Percentiles rank a stretch among this genome's conserved stretches.
Conservation (phyloP, 75 land plant genomes). For the Pinus tabuliformis region DNA sequence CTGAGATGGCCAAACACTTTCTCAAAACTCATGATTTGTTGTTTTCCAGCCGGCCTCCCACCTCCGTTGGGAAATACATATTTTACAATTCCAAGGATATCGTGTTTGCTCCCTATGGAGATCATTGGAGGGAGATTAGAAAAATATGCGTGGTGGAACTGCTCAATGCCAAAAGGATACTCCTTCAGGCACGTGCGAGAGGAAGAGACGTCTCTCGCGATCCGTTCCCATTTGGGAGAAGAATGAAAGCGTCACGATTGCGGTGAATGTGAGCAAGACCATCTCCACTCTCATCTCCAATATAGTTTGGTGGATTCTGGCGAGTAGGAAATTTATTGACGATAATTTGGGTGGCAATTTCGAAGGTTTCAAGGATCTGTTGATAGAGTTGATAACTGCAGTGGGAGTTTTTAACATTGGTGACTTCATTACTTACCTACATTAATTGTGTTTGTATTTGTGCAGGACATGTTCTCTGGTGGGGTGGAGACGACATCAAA, state of each 20-base stretch:
- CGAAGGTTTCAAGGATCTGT: too few relatives aligned
- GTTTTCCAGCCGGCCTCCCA: slow-evolving; percentile 29
- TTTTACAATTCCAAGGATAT: slow-evolving; percentile 16
- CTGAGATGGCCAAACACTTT: slow-evolving; percentile 37
- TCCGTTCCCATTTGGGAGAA: neutral
- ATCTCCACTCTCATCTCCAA: neutral
- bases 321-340: neutral
- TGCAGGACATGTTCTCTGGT: slow-evolving; percentile 21
- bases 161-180: slow-evolving; percentile 15
- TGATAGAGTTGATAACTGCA: too few relatives aligned
- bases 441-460: neutral
- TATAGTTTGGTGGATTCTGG: neutral
- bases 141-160: slow-evolving; percentile 32
- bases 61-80: neutral
- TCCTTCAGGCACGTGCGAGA: slow-evolving; percentile 21
- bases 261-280: neutral
- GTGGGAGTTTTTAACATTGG: too few relatives aligned
- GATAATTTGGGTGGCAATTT: too few relatives aligned
- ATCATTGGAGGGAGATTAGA: slow-evolving; percentile 25
- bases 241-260: neutral
- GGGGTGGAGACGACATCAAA: slow-evolving; percentile 23
- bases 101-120: slow-evolving; percentile 32
- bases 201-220: slow-evolving; percentile 13
- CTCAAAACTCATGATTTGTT: slow-evolving; percentile 41
- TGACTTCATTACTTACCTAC: neutral